These are phyloP conservation scores for Chytridium lagenaria DNA, from an alignment of 371 early-diverging fungal species.

Conservation along the genomic window DNA sequence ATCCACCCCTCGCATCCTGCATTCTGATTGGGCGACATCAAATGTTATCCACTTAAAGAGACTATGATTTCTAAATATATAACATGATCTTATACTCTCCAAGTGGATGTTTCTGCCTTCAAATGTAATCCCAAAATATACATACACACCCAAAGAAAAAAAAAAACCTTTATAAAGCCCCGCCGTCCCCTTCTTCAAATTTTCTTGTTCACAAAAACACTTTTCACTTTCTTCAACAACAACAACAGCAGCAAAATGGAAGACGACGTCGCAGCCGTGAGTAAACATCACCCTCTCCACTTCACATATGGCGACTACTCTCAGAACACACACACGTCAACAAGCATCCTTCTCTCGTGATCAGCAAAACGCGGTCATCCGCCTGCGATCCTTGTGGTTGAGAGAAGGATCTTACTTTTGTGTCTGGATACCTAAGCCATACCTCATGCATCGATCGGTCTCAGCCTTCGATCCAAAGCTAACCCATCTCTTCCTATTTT, in stretches of 20 bases:
- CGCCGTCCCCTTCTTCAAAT: neutral
- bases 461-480: neutral
- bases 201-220: neutral
- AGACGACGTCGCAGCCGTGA: constrained; percentile 87
- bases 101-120: too few species aligned
- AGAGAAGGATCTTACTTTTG: neutral
- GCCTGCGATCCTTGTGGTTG: neutral
- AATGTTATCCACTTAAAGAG: too few species aligned
- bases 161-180: neutral
- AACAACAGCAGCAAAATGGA: constrained; percentile 61
- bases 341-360: neutral
- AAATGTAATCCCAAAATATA: neutral
- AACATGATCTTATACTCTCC: too few species aligned
- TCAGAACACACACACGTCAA: too few species aligned
- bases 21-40: neutral
- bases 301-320: too few species aligned
- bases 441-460: neutral
- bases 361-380: neutral
- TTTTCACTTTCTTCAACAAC: neutral
- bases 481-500: constrained; percentile 3
- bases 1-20: neutral
- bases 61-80: too few species aligned
- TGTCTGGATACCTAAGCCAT: neutral
- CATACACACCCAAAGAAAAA: neutral
- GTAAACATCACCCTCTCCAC: too few species aligned